A percentile compares a stretch with the other conserved stretches of the same genome.
Conservation (phyloP, 345 rosid genomes). For the Eucalyptus microcorys region DNA sequence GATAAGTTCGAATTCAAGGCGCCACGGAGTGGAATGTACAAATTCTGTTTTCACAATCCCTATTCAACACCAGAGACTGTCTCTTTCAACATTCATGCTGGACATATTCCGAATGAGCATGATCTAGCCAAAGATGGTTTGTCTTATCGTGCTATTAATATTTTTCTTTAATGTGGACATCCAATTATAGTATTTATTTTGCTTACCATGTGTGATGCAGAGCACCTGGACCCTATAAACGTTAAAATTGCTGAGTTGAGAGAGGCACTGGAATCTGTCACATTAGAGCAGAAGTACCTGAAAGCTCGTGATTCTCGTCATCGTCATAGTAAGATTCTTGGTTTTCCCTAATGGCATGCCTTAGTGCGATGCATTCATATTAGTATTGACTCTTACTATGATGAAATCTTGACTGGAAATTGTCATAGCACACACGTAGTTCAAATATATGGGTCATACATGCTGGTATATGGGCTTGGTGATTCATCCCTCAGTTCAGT, state of each 20-base stretch:
- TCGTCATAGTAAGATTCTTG: slow-evolving; percentile 61
- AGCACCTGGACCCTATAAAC: slow-evolving; percentile 87
- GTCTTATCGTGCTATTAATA: background rate
- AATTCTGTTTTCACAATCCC: slow-evolving; percentile 93
- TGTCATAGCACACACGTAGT: background rate
- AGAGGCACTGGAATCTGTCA: slow-evolving; percentile 88
- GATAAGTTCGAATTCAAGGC: slow-evolving; percentile 91
- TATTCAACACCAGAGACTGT: slow-evolving; percentile 91
- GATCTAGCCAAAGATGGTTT: slow-evolving; percentile 92
- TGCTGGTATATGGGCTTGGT: background rate
- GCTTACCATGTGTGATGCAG: slow-evolving; percentile 15
- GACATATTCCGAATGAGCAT: slow-evolving; percentile 92
- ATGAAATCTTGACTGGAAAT: background rate
- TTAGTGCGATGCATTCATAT: background rate
- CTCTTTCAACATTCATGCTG: slow-evolving; percentile 87
- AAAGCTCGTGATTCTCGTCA: slow-evolving; percentile 92
- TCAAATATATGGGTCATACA: background rate
- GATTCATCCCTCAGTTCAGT: background rate
- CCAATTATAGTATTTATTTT: background rate
- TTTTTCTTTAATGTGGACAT: background rate
- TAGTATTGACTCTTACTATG: background rate
- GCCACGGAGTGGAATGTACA: slow-evolving; percentile 92
- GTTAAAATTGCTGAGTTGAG: slow-evolving; percentile 94
- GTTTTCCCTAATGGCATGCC: background rate
- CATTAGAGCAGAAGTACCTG: slow-evolving; percentile 86